A percentile compares a stretch with the other conserved stretches of the same genome.
These are phyloP conservation scores for Calendula officinalis DNA, from an alignment of 129 eudicot genomes.

Conservation along the genomic window DNA sequence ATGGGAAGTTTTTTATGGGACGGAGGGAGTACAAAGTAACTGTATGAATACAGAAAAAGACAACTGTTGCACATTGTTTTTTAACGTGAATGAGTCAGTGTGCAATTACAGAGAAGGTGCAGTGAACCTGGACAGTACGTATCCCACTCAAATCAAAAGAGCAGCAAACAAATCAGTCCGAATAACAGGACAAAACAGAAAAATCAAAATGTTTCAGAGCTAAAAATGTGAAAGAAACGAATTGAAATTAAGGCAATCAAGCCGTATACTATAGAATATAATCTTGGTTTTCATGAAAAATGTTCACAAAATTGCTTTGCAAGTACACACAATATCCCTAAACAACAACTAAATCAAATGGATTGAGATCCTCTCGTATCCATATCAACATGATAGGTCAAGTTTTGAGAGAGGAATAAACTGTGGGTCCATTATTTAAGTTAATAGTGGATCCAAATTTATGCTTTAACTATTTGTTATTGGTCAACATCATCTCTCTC, in stretches of 20 bases:
- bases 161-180: background rate
- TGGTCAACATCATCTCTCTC: too few relatives aligned
- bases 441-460: too few relatives aligned
- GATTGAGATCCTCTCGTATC: too few relatives aligned
- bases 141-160: slow-evolving; percentile 18
- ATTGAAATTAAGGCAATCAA: background rate
- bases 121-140: slow-evolving; percentile 24
- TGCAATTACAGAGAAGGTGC: background rate
- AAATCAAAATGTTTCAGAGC: background rate
- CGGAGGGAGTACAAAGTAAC: background rate
- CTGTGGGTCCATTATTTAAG: too few relatives aligned
- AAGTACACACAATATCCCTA: background rate
- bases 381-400: too few relatives aligned
- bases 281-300: too few relatives aligned
- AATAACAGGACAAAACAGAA: slow-evolving; percentile 10
- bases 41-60: background rate
- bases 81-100: background rate
- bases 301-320: slow-evolving; percentile 7
- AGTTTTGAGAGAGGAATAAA: too few relatives aligned
- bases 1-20: too few relatives aligned
- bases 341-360: too few relatives aligned
- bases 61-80: background rate
- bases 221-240: background rate
- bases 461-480: too few relatives aligned
- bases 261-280: background rate